These are phyloP conservation scores for Falciphora oryzae DNA, from an alignment of 2,329 filamentous ascomycete genomes.

Conservation along the genomic window DNA sequence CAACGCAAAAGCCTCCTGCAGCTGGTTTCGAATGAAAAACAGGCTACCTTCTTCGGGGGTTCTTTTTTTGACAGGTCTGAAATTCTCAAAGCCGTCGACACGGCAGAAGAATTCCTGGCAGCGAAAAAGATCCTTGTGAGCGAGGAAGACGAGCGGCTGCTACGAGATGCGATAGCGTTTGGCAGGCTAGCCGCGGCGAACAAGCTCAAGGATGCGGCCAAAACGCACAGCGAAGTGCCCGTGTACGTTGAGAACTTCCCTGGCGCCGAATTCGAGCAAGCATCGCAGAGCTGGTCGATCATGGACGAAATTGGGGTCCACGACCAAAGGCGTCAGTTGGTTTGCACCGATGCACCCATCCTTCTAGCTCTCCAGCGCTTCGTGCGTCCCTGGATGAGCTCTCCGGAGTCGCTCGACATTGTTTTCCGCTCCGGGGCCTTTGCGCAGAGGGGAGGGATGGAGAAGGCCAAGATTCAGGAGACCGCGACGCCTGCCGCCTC, in stretches of 20 bases:
- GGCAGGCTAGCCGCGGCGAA: constrained; percentile 57
- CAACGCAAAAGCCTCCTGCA: constrained; percentile 62
- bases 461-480: constrained; percentile 13
- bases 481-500: constrained; percentile 3
- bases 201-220: constrained; percentile 59
- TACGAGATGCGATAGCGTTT: constrained; percentile 60
- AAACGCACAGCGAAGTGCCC: constrained; percentile 70
- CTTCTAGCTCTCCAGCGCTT: constrained; percentile 47
- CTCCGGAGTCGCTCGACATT: constrained; percentile 37
- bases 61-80: constrained; percentile 64
- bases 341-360: constrained; percentile 45
- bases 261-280: constrained; percentile 33
- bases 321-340: constrained; percentile 14
- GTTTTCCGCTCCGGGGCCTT: constrained; percentile 42
- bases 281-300: constrained; percentile 59
- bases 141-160: constrained; percentile 51
- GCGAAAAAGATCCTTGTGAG: constrained; percentile 56
- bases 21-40: constrained; percentile 71
- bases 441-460: constrained; percentile 24
- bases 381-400: constrained; percentile 38
- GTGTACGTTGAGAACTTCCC: constrained; percentile 67
- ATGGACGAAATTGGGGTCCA: constrained; percentile 42
- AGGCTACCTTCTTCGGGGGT: constrained; percentile 80
- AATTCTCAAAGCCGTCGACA: constrained; percentile 58
- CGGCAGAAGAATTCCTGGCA: constrained; percentile 60